phyloP scores from a whole-genome alignment of 2,329 filamentous ascomycete genomes.

The Ciborinia camelliae region DNA sequence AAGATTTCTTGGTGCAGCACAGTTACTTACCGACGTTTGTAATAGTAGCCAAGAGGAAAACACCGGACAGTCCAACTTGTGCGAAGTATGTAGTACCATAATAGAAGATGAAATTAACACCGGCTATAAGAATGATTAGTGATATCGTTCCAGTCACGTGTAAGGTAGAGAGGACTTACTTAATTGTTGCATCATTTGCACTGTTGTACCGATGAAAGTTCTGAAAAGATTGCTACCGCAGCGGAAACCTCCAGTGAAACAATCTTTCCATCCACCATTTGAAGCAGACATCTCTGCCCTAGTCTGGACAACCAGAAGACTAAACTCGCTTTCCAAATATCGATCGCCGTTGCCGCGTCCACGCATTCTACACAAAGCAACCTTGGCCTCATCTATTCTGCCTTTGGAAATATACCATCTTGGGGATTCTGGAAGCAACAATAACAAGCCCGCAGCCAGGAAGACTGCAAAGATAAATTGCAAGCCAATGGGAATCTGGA shows the following conservation, averaged over 20 bases:
- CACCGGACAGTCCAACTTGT: slow-evolving; percentile 68
- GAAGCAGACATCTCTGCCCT: slow-evolving; percentile 71
- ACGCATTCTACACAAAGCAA: slow-evolving; percentile 67
- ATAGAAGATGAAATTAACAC: slow-evolving; percentile 92
- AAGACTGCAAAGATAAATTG: slow-evolving; percentile 68
- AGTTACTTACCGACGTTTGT: slow-evolving; percentile 37
- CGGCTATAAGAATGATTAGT: slow-evolving; percentile 48
- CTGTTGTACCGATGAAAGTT: slow-evolving; percentile 67
- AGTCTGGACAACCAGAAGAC: slow-evolving; percentile 35
- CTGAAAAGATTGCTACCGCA: slow-evolving; percentile 65
- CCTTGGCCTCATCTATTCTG: slow-evolving; percentile 40
- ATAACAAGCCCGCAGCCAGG: slow-evolving; percentile 21
- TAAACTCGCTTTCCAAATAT: slow-evolving; percentile 55
- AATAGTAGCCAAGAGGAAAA: slow-evolving; percentile 81
- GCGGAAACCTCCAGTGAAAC: slow-evolving; percentile 60
- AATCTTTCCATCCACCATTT: slow-evolving; percentile 65
- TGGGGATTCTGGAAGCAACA: slow-evolving; percentile 38
- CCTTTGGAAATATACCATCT: slow-evolving; percentile 40
- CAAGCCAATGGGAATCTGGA: slow-evolving; percentile 75
- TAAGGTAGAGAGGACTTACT: slow-evolving; percentile 36
- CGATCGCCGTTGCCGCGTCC: slow-evolving; percentile 40
- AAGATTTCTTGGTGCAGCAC: background rate
- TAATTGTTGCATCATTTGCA: slow-evolving; percentile 78
- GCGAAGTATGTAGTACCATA: slow-evolving; percentile 90
- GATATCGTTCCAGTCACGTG: background rate